Base-by-base conservation (phyloP, 2,329 filamentous ascomycete genomes). In the Penicillium crustosum region DNA sequence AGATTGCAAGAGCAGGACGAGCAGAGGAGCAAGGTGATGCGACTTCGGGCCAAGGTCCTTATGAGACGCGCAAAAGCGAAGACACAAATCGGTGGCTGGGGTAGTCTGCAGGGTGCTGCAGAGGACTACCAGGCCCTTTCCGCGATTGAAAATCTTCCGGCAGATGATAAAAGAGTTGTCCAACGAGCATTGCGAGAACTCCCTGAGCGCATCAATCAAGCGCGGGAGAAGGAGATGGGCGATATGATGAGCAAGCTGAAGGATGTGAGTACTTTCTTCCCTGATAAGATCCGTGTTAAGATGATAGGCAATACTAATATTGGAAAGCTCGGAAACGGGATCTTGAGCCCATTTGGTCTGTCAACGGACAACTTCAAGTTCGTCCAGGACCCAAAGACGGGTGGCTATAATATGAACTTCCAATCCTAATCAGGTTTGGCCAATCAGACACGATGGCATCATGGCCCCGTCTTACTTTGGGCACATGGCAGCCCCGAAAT, bases 191-290 rank as follows among this genome's bases (percentile, higher is more conserved):
- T 95, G 58, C 75, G 80, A 15, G 78, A 80, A 23, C 76, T 97
- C 39, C 90, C 91, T 2, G 78, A 82, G 1, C 82, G 83, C 61
- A 83, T 91, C 49, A 90, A 93, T 63, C 84, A 83, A 19, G 92
- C 93, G 1, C 91, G 92, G 76, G 89, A 96, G 70, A 84, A 83
- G 66, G 94, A 99, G 76, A 91, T 94, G 84, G 88, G 84, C 3
- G 93, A 99, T 77, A 97, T 97, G 92, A 96, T 96, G 92, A 90
- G 89, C 19, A 97, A 97, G 78, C 77, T 99, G 67, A 97, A 96
- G 72, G 87, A 89, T 66, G 85, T 86, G 64, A 78, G 83, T 80
- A 50, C 33, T 53, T 47, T 10, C 10, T 52, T 23, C 17, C 6
- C 13, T 13, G 3, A 19, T 19, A 6, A 29, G 49, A 29, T 1